These are phyloP conservation scores for Closterium sp. DNA, from an alignment of 139 green algal species.

Conservation along the genomic window DNA sequence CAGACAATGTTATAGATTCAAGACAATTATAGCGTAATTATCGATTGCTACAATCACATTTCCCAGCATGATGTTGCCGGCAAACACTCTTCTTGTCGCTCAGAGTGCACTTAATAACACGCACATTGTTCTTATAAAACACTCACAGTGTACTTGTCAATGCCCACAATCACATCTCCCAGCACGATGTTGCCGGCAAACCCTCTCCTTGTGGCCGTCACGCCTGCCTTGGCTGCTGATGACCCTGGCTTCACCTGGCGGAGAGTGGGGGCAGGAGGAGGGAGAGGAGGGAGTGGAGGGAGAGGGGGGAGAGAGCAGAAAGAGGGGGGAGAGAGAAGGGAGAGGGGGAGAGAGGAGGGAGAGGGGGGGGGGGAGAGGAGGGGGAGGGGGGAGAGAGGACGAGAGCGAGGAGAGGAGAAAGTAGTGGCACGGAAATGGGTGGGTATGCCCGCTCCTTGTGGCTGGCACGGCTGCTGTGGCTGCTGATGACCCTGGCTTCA, in stretches of 20 bases:
- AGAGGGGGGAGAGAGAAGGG: not conserved
- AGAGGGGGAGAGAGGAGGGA: too few relatives aligned
- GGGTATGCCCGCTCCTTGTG: too few relatives aligned
- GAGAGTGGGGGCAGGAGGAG: too few relatives aligned
- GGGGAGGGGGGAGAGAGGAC: not conserved
- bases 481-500: too few relatives aligned
- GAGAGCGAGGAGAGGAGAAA: not conserved
- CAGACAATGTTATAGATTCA: not conserved
- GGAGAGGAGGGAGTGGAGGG: not conserved
- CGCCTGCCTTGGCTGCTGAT: conserved; percentile 63
- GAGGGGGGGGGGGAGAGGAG: too few relatives aligned
- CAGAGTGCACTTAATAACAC: too few relatives aligned
- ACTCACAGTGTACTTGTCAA: conserved; percentile 15
- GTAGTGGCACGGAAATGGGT: too few relatives aligned
- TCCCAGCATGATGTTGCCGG: conserved; percentile 63
- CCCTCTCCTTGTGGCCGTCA: conserved; percentile 64
- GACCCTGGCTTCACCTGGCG: conserved; percentile 37
- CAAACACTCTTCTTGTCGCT: conserved; percentile 62
- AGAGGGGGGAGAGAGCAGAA: not conserved
- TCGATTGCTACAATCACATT: conserved; percentile 35
- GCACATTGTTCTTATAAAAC: too few relatives aligned
- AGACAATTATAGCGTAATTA: too few relatives aligned
- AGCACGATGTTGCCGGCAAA: conserved; percentile 64
- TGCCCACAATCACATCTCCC: conserved; percentile 65
- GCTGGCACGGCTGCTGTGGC: too few relatives aligned